Base-by-base conservation (phyloP, 176 grass and related monocot genomes). In the Miscanthus lutarioriparius region DNA sequence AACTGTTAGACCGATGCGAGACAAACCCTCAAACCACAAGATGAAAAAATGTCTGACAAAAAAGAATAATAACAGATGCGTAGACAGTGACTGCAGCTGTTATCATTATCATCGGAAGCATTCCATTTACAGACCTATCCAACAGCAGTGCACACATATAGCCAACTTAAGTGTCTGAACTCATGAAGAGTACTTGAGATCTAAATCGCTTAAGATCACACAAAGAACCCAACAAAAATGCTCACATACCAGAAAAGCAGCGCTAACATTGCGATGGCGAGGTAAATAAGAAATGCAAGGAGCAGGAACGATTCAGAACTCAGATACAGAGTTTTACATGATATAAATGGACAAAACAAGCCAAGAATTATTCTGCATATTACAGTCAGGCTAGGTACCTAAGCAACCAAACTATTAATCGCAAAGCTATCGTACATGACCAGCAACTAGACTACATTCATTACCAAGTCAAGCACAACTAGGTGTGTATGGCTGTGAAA, bases 361-460 rank as follows among this genome's bases (percentile, higher is more conserved):
- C 61, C 44, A 44, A 76, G 16, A 81, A 87, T 87, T 67, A 89
- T 87, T 87, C 59, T 35, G 70, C 82, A 91, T 27, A 83, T 82
- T 90, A 87, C 79, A 87, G 83, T 89, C 86, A 82, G 81, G 70
- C 75, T 91, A 90, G 81, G 80, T 87, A 87, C 77, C 92, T 91
- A 89, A 78, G 68, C n/a, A 74, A 85, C 77, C 65, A 28, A 59
- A 58, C 81, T 90, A 86, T 76, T 70, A 78, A 82, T 51, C 41
- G 25, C 75, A 75, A 49, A 84, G 83, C 79, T 90, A 92, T 92
- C 83, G 92, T 90, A 94, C 92, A 94, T 87, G 81, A 87, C 76
- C 81, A 63, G 75, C 76, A 70, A 84, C 85, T 91, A 87, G 62
- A 76, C 89, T 87, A 91, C 76, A 84, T 51, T 76, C 80, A 84